Evolutionary conservation across 345 rosid species (phyloP).

Genomic region (Murraya koenigii): DNA sequence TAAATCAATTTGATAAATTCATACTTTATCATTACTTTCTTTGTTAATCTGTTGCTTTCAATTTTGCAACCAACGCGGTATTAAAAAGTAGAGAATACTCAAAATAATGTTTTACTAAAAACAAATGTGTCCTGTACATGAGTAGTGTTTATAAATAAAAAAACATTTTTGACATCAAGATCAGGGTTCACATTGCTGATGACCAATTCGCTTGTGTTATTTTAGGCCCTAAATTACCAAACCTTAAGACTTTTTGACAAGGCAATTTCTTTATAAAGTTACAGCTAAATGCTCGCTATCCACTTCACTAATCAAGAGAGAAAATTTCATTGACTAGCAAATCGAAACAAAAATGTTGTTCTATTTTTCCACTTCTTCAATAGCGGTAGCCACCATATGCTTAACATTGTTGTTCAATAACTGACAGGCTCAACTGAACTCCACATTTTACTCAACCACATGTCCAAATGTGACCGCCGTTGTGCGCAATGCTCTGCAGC

Average conservation of each 20-base stretch:
- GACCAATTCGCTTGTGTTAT: background rate
- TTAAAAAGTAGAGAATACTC: too few relatives aligned
- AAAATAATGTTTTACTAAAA: background rate
- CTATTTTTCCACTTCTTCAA: background rate
- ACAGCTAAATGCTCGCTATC: background rate
- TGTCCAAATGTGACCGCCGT: slow-evolving; percentile 68
- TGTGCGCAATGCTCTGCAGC: slow-evolving; percentile 49
- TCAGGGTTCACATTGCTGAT: background rate
- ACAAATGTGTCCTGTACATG: background rate
- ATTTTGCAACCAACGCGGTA: background rate
- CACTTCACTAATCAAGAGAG: background rate
- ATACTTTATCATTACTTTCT: too few relatives aligned
- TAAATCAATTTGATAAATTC: too few relatives aligned
- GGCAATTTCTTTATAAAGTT: background rate
- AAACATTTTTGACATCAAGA: background rate
- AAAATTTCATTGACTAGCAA: background rate
- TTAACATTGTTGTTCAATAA: background rate
- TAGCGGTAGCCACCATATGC: background rate
- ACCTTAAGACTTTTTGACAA: background rate
- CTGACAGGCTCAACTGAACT: slow-evolving; percentile 42
- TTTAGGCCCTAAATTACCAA: background rate
- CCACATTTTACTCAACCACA: slow-evolving; percentile 51
- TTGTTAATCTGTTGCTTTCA: too few relatives aligned
- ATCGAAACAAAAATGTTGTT: background rate
- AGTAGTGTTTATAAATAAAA: background rate